These are phyloP conservation scores for Arthroderma sp. DNA, from an alignment of 2,329 filamentous ascomycete genomes.

Conservation along the genomic window DNA sequence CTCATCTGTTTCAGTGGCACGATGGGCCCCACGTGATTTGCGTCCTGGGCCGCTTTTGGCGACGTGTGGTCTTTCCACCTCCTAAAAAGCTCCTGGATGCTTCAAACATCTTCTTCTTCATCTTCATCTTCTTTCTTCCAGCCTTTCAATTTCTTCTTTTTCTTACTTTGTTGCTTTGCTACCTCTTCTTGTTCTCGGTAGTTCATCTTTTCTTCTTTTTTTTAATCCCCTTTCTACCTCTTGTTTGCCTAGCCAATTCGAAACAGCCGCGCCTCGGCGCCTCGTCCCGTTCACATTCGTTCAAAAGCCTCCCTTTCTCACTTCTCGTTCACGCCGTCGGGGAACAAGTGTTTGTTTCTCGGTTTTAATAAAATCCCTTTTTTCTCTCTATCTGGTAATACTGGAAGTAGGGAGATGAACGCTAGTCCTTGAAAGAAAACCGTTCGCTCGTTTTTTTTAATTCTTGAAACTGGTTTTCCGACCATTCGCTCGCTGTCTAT, in stretches of 20 bases:
- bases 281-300: neutral
- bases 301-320: neutral
- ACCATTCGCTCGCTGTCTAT: neutral
- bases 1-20: too few species aligned
- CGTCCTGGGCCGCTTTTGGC: too few species aligned
- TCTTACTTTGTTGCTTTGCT: slow-evolving; percentile 3
- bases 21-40: too few species aligned
- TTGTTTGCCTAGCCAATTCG: neutral
- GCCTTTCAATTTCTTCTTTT: neutral
- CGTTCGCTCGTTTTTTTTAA: neutral
- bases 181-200: slow-evolving; percentile 2
- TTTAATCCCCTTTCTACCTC: slow-evolving; percentile 1
- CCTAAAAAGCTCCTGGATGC: neutral
- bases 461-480: neutral
- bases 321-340: neutral
- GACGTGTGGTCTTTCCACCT: neutral
- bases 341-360: neutral
- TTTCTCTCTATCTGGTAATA: neutral
- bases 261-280: slow-evolving; percentile 2
- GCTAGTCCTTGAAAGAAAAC: too few species aligned
- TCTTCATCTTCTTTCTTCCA: neutral
- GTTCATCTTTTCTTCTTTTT: neutral
- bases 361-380: slow-evolving; percentile 1
- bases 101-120: neutral
- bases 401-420: too few species aligned